These are phyloP conservation scores for Crithidia acanthocephali DNA, from an alignment of 208 protist genomes.

Conservation along the genomic window DNA sequence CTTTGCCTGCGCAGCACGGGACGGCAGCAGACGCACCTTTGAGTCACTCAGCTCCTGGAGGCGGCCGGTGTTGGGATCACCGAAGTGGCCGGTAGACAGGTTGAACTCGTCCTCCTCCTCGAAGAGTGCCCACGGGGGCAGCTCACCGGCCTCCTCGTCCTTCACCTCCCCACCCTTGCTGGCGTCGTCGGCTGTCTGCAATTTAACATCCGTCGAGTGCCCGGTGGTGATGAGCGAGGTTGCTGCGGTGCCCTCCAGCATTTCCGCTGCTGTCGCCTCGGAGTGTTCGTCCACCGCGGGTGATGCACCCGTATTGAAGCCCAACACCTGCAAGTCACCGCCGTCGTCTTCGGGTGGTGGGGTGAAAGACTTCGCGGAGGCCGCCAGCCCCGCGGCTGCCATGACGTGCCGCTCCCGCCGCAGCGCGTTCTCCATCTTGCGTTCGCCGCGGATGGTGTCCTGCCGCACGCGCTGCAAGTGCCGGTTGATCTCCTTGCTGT, in stretches of 20 bases:
- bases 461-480: constrained; percentile 70
- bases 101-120: constrained; percentile 85
- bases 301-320: constrained; percentile 21
- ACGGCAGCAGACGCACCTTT: constrained; percentile 73
- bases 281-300: neutral
- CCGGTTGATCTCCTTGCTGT: constrained; percentile 89
- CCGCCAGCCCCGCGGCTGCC: constrained; percentile 61
- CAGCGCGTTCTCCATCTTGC: constrained; percentile 51
- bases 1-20: constrained; percentile 56
- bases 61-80: constrained; percentile 62
- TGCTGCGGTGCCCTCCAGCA: neutral
- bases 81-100: constrained; percentile 79
- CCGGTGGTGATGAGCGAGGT: constrained; percentile 3
- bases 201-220: neutral
- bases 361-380: constrained; percentile 67
- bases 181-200: constrained; percentile 1
- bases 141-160: constrained; percentile 43
- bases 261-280: neutral
- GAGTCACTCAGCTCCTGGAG: constrained; percentile 89
- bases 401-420: constrained; percentile 75
- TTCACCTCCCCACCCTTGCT: neutral
- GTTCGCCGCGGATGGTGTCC: constrained; percentile 58
- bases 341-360: constrained; percentile 19
- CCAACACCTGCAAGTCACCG: constrained; percentile 38
- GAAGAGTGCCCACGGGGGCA: constrained; percentile 87